Evolutionary conservation across 208 protist species (phyloP).

Genomic region (Trichomonas tenax): DNA sequence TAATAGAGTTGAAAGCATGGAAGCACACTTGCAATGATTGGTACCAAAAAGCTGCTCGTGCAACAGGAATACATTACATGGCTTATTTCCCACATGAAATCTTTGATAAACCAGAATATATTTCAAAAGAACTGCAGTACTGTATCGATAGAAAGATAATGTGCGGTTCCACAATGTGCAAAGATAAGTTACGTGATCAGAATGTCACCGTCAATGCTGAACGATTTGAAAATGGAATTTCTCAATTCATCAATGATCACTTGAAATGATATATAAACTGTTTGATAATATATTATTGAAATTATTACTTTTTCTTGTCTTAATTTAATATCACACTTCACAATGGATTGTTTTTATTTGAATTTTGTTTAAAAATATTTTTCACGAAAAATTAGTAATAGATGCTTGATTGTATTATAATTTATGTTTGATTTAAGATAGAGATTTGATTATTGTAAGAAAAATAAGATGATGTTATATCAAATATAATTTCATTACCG

Average conservation of each 20-base stretch:
- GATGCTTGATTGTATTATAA: too few relatives aligned
- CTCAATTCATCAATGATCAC: not conserved
- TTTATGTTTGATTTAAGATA: too few relatives aligned
- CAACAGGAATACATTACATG: not conserved
- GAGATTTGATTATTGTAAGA: too few relatives aligned
- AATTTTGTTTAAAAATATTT: too few relatives aligned
- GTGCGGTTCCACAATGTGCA: not conserved
- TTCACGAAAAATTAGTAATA: too few relatives aligned
- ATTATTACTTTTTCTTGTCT: too few relatives aligned
- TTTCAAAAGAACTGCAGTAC: not conserved
- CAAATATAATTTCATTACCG: too few relatives aligned
- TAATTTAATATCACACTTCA: too few relatives aligned
- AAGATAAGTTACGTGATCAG: not conserved
- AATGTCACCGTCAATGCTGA: not conserved
- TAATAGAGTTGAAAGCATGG: not conserved
- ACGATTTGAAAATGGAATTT: not conserved
- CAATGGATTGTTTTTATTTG: too few relatives aligned
- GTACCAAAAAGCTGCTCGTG: not conserved
- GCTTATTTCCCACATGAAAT: not conserved
- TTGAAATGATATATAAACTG: not conserved
- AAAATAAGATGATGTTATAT: too few relatives aligned
- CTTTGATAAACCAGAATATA: not conserved
- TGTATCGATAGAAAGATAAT: not conserved
- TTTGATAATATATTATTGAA: too few relatives aligned
- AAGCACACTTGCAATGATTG: not conserved